Evolutionary conservation across 1,139 yeast species (phyloP), one percentile per base, ranked within the genome.

Genomic region (Suhomyces bokatorum): DNA sequence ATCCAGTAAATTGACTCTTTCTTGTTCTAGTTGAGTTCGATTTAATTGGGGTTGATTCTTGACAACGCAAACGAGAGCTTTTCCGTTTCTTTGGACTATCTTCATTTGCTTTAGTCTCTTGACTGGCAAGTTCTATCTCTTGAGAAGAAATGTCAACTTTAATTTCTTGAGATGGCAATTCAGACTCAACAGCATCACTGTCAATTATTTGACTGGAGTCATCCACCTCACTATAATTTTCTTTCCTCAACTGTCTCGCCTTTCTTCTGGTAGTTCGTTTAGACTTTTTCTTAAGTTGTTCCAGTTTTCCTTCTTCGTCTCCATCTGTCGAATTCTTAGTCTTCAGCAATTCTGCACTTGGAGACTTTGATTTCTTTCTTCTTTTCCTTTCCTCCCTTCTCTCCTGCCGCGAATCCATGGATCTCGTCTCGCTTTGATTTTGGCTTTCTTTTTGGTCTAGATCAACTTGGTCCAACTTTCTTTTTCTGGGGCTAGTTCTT

Each of bases 401-500:
- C 7, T 14, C 34, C 22, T 26, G n/a, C 6, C n/a, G n/a, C 6
- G 29, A 11, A 10, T 7, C n/a, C 10, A 26, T 8, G 5, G 9
- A 5, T 2, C 6, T 20, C 8, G 24, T 20, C 6, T 20, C 24
- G 6, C 8, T 8, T 20, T 20, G 24, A 20, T 6, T 20, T 20
- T 20, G 24, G 24, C 9, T 32, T 6, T 15, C 15, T 6, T 32
- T 15, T 32, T 32, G 28, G 6, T 13, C 35, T 11, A 20, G 4
- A 12, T 32, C 28, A 5, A 15, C 15, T 15, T 10, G 12, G 24
- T 27, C 15, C 10, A 16, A 14, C n/a, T 33, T 37, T 35, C 36
- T 28, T 10, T 39, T 20, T 15, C 36, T 24, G 8, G 41, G 28
- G 30, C 44, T 33, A 24, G n/a, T 15, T 37, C 41, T 42, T 26